Conservation (phyloP, 1,139 yeast species). For the Zhuliangozyma blackwelliae region DNA sequence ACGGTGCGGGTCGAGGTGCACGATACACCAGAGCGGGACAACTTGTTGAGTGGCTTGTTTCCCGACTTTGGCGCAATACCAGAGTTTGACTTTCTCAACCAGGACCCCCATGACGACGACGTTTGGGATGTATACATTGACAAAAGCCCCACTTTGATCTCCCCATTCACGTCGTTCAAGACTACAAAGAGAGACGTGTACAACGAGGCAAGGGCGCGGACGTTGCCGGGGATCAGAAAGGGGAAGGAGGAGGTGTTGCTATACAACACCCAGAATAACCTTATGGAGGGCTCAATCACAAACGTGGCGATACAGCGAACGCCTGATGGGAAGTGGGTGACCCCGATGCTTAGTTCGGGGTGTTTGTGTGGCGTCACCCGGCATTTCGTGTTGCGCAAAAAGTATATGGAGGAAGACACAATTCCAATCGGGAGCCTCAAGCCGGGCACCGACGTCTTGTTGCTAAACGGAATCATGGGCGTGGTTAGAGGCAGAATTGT, state of each 20-base stretch:
- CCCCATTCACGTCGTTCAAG: constrained; percentile 85
- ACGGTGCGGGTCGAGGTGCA: constrained; percentile 48
- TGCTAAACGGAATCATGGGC: constrained; percentile 84
- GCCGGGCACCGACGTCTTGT: constrained; percentile 61
- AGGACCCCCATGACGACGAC: constrained; percentile 5
- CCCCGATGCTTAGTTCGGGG: constrained; percentile 75
- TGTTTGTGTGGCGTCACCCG: constrained; percentile 85
- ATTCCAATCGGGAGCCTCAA: constrained; percentile 42
- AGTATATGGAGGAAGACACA: constrained; percentile 51
- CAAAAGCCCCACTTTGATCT: constrained; percentile 44
- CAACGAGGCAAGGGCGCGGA: constrained; percentile 53
- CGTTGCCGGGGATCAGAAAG: constrained; percentile 32
- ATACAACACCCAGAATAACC: constrained; percentile 52
- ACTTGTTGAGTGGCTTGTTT: constrained; percentile 41
- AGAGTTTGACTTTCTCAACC: background rate
- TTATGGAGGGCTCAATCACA: constrained; percentile 85
- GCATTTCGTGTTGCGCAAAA: constrained; percentile 54
- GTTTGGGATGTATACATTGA: constrained; percentile 65
- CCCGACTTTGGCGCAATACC: constrained; percentile 2
- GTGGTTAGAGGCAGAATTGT: constrained; percentile 59
- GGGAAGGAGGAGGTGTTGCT: constrained; percentile 65
- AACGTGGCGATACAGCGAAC: constrained; percentile 64
- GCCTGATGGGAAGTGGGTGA: constrained; percentile 56
- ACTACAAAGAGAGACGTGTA: constrained; percentile 73
- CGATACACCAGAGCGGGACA: constrained; percentile 28